Percentiles rank a stretch among this genome's conserved stretches.
Evolutionary conservation across 495 filamentous ascomycete species (phyloP).

Genomic region (Baudoinia panamericana): DNA sequence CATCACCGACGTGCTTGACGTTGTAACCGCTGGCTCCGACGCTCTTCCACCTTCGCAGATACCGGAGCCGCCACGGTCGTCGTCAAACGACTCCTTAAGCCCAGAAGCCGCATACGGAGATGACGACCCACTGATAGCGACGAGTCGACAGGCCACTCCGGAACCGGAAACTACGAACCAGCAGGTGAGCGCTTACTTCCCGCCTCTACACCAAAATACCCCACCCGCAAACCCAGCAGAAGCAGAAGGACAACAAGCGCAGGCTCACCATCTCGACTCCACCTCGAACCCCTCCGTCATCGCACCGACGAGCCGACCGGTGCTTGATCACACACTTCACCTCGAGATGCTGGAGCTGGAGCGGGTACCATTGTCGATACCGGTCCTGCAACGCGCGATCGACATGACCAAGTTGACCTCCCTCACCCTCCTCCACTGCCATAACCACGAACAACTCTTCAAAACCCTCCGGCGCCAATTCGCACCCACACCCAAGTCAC

Average conservation of each 20-base stretch:
- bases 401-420: slow-evolving; percentile 71
- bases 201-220: background rate
- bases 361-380: slow-evolving; percentile 58
- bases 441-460: slow-evolving; percentile 70
- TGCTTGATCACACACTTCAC: slow-evolving; percentile 41
- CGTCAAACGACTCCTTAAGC: background rate
- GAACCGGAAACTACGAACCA: background rate
- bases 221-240: too few relatives aligned
- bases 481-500: slow-evolving; percentile 37
- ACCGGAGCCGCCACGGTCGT: background rate
- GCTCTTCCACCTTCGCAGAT: too few relatives aligned
- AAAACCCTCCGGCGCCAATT: slow-evolving; percentile 60
- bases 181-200: background rate
- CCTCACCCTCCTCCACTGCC: slow-evolving; percentile 70
- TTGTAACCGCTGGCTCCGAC: background rate
- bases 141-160: slow-evolving; percentile 1
- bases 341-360: slow-evolving; percentile 73
- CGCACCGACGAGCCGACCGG: too few relatives aligned
- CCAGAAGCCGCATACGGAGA: background rate
- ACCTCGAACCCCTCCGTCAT: too few relatives aligned
- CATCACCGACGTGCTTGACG: background rate
- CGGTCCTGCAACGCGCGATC: slow-evolving; percentile 54
- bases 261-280: too few relatives aligned
- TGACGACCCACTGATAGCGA: slow-evolving; percentile 2
- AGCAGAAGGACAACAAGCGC: too few relatives aligned